These are phyloP conservation scores for Lentinula raphanica DNA, from an alignment of 768 basidiomycete genomes.

Conservation along the genomic window DNA sequence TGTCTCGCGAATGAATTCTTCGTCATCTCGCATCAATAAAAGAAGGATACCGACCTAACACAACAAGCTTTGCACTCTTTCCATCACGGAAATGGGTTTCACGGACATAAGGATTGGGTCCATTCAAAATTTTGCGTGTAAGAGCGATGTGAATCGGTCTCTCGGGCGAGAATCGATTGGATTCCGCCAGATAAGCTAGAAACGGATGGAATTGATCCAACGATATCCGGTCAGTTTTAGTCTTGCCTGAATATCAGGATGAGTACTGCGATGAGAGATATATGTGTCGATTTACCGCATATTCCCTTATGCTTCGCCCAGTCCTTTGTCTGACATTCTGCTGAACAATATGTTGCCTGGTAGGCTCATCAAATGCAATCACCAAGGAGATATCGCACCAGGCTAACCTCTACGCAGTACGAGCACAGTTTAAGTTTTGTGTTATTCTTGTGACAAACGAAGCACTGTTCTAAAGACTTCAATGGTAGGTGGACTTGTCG, in stretches of 20 bases:
- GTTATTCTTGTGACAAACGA: neutral
- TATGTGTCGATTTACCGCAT: constrained; percentile 20
- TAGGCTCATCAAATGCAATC: no score
- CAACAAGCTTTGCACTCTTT: neutral
- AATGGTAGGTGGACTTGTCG: neutral
- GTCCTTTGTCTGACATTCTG: constrained; percentile 19
- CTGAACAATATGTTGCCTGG: constrained; percentile 27
- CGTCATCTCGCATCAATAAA: neutral
- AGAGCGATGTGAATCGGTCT: constrained; percentile 2
- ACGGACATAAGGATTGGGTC: neutral
- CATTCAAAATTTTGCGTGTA: neutral
- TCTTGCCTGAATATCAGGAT: constrained; percentile 12
- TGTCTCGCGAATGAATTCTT: neutral
- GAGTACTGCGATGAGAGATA: neutral
- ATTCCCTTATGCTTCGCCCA: constrained; percentile 24
- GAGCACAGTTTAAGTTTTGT: neutral
- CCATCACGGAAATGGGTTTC: neutral
- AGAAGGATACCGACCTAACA: neutral
- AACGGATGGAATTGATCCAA: constrained; percentile 27
- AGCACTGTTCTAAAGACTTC: neutral
- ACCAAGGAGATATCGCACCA: no score
- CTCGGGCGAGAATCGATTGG: constrained; percentile 10
- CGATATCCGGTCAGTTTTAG: constrained; percentile 31
- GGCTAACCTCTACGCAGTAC: neutral
- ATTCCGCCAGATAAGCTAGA: constrained; percentile 23